Evolutionary conservation across 139 green algal species (phyloP).

Genomic region (Chlorella sp.): DNA sequence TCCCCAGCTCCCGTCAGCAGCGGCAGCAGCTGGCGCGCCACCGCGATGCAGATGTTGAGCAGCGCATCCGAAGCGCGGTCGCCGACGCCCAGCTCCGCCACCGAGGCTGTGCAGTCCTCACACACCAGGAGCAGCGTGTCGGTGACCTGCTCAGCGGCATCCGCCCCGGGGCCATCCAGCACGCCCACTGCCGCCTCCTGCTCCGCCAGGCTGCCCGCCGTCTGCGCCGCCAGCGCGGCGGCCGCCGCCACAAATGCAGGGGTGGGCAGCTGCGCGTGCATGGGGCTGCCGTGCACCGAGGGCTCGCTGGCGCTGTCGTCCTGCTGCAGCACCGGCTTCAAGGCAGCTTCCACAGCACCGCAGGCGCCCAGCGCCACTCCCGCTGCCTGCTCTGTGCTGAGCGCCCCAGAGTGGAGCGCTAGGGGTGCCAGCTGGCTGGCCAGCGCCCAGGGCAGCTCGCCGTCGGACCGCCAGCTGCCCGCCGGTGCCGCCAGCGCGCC

Average conservation of each 20-base stretch:
- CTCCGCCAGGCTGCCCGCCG: slow-evolving; percentile 11
- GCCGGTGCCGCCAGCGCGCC: background rate
- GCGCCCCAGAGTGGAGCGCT: background rate
- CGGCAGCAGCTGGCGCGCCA: background rate
- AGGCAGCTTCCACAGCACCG: background rate
- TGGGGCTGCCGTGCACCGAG: background rate
- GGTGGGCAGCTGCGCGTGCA: slow-evolving; percentile 12
- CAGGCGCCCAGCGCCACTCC: slow-evolving; percentile 8
- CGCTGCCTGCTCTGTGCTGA: background rate
- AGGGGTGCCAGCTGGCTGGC: slow-evolving; percentile 21
- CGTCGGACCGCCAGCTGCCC: background rate
- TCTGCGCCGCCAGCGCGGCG: slow-evolving; percentile 5
- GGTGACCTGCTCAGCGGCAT: background rate
- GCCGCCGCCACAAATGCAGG: background rate
- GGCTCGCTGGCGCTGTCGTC: slow-evolving; percentile 13
- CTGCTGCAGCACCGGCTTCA: slow-evolving; percentile 28
- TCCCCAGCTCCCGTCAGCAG: background rate
- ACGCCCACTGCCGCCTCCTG: background rate
- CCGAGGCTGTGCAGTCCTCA: slow-evolving; percentile 20
- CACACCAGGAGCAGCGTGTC: slow-evolving; percentile 18
- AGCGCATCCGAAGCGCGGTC: slow-evolving; percentile 19
- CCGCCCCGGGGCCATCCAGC: background rate
- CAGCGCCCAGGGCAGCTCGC: slow-evolving; percentile 9
- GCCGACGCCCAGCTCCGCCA: slow-evolving; percentile 25
- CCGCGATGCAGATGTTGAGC: slow-evolving; percentile 5